Base-by-base conservation (phyloP, 1,284 basidiomycete species). In the Malassezia furfur region DNA sequence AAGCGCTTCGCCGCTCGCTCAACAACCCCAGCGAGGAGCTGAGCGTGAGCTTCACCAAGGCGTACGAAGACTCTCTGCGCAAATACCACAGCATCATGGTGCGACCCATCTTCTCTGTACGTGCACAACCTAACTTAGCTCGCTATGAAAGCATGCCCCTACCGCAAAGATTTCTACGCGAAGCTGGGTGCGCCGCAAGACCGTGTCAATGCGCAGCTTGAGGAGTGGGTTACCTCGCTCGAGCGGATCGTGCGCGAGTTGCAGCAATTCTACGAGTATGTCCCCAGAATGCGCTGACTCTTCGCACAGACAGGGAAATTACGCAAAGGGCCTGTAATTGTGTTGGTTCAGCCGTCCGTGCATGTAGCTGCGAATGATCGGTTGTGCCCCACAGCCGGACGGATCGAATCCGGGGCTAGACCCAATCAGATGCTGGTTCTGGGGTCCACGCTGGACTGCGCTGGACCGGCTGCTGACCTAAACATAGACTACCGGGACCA, bases 81-180 rank as follows among this genome's bases (percentile, higher is more conserved):
- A 80, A 85, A 72, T 83, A 85, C 77, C 93, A 98, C 77, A 87
- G 84, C 65, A 88, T 96, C 70, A 77, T 96, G 63, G 83, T 94
- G 49, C 85, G 85, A 70, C 84, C 84, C 15, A 72, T 93, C 37
- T 96, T 96, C 77, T 72, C 82, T 17, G 67, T 68, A 48, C 50
- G 63, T 61, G n/a, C 14, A 31, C 7, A 43, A 34, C 25, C 44
- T 52, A 15, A 39, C 30, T 30, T 55, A 91, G 87, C 82, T 91
- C 44, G 93, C 93, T 5, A 90, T 98, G 88, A 94, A 87, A 72
- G 90, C 91, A 0, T 96, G 91, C 78, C 93, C 93, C 0, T 88
- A 88, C 77, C 87, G 91, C 57, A 82, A 80, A 15, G 85, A 85
- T 65, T 93, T 98, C 77, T 96, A 91, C 77, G 79, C 80, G 44